Evolutionary conservation across 768 basidiomycete genomes (phyloP), one percentile per base, ranked within the genome.

Genomic region (Trametopsis cervina): DNA sequence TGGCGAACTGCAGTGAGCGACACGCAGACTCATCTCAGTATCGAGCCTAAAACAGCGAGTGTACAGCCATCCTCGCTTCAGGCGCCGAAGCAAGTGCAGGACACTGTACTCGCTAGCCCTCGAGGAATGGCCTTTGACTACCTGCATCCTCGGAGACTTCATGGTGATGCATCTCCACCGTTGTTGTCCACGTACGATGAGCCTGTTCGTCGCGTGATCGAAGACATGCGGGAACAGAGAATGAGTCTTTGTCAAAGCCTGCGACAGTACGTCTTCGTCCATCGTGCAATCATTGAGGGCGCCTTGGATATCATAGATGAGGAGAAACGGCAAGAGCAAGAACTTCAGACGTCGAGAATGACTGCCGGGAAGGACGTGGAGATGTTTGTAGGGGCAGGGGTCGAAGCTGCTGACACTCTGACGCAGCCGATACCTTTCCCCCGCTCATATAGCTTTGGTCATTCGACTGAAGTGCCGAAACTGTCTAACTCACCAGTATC

Each of bases 231-330:
- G 39, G 84, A 94, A 64, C 94, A 97, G 67, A 74, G 95, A 46
- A 98, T 98, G 95, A 92, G 89, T 59, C 67, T 96, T 52, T 95
- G 94, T 61, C 94, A 95, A 71, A 95, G 88, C 63, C 68, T 94
- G 60, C 72, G 93, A 49, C 95, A 98, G 68, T 98, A 94, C 60
- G 85, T 94, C 17, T 97, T 94, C 65, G 88, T 92, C 29, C 89
- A 96, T 62, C 81, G 84, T 24, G 90, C 83, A 15, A 72, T 93
- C 48, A 76, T 92, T 49, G 87, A 89, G 64, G 89, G 90, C 5
- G 77, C 84, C 13, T 64, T 92, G 66, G 73, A 77, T 74, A 70
- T 91, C 15, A 73, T 85, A 40, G 89, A 90, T 54, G 85, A 89
- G 63, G 81, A 85, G 65, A 71, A 68, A 49, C 71, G 70, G 58